A percentile compares a stretch with the other conserved stretches of the same genome.
Conservation (phyloP, 352 stramenopile species). For the Pseudoperonospora humuli region DNA sequence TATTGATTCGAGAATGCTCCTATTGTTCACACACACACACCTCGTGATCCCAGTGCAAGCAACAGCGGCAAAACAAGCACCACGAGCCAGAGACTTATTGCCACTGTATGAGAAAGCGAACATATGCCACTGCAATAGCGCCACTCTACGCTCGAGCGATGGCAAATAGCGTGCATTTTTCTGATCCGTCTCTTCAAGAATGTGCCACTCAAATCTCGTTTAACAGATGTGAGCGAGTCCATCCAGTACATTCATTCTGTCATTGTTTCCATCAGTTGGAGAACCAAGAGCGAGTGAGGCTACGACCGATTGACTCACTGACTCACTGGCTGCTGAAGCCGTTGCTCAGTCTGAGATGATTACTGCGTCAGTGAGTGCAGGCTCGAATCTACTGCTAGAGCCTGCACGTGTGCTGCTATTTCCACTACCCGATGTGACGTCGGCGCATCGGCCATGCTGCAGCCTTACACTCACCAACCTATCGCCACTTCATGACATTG, state of each 20-base stretch:
- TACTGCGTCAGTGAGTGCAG: slow-evolving; percentile 56
- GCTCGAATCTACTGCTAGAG: slow-evolving; percentile 69
- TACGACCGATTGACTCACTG: too few species aligned
- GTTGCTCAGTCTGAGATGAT: slow-evolving; percentile 50
- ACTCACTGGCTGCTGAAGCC: too few species aligned
- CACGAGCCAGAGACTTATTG: slow-evolving; percentile 30
- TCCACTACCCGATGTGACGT: slow-evolving; percentile 7
- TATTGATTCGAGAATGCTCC: too few species aligned
- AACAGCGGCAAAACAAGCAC: slow-evolving; percentile 40
- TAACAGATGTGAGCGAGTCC: too few species aligned
- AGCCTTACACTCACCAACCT: slow-evolving; percentile 60
- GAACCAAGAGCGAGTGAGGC: too few species aligned
- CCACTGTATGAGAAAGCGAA: slow-evolving; percentile 48
- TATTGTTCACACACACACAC: too few species aligned
- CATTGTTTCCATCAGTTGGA: too few species aligned
- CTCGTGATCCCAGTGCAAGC: too few species aligned
- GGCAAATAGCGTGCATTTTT: slow-evolving; percentile 44
- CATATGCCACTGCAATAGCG: slow-evolving; percentile 48
- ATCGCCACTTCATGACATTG: slow-evolving; percentile 42
- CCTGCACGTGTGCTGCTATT: slow-evolving; percentile 55
- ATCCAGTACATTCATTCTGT: too few species aligned
- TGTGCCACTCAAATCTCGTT: too few species aligned
- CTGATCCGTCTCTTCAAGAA: too few species aligned
- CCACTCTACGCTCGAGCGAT: slow-evolving; percentile 37
- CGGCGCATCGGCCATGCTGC: slow-evolving; percentile 12